Evolutionary conservation across 441 rosid species (phyloP).

Genomic region (Jatropha podagrica): DNA sequence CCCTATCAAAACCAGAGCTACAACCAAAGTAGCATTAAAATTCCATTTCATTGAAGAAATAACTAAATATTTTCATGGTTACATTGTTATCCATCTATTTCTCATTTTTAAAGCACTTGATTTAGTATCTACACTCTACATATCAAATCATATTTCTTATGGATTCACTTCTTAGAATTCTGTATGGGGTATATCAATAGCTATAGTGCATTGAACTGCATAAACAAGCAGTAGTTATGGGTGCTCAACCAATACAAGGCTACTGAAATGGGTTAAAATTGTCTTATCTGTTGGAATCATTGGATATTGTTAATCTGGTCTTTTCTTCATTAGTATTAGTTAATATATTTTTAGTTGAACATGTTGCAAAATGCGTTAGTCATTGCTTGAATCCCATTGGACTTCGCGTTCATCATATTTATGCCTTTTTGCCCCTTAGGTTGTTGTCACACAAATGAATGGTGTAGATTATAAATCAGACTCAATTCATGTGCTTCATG

Average conservation of each 20-base stretch:
- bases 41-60: background rate
- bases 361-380: background rate
- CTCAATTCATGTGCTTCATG: conserved; percentile 79
- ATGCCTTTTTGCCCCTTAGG: conserved; percentile 40
- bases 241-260: background rate
- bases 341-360: background rate
- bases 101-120: background rate
- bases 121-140: background rate
- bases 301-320: background rate
- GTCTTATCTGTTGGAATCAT: background rate
- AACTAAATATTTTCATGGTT: background rate
- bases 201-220: background rate
- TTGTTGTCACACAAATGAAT: conserved; percentile 75
- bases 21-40: no score
- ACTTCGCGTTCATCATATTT: background rate
- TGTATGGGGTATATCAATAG: background rate
- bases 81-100: background rate
- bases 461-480: conserved; percentile 68
- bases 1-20: no score
- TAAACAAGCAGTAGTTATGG: background rate
- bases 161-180: background rate
- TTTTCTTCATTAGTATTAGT: background rate
- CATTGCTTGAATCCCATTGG: background rate
- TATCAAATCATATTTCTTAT: background rate
- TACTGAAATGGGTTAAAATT: background rate